phyloP scores from a whole-genome alignment of 2,329 filamentous ascomycete species.

The Xylaria sp. region DNA sequence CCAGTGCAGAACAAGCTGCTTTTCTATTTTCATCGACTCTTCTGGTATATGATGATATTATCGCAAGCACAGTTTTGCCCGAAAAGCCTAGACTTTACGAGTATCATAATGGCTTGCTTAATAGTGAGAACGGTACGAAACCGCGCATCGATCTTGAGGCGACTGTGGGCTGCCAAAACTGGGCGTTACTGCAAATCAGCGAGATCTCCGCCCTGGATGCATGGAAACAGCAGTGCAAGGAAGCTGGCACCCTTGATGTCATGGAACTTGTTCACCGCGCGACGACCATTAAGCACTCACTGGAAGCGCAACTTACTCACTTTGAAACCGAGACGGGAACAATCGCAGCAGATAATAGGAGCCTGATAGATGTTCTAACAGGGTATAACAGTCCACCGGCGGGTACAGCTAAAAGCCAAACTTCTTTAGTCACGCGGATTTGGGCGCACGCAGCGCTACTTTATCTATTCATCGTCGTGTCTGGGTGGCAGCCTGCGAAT shows the following conservation, averaged over 20 bases:
- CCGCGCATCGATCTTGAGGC: conserved; percentile 29
- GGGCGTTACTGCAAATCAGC: conserved; percentile 30
- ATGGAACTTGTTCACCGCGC: conserved; percentile 30
- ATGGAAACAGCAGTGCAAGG: conserved; percentile 31
- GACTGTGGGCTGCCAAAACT: conserved; percentile 30
- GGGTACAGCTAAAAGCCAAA: conserved; percentile 6
- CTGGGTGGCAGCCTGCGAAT: conserved; percentile 56
- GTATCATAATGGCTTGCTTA: conserved; percentile 36
- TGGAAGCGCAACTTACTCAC: conserved; percentile 19
- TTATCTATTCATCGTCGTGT: conserved; percentile 55
- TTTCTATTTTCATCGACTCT: conserved; percentile 45
- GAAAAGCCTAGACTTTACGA: conserved; percentile 40
- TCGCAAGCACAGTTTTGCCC: conserved; percentile 43
- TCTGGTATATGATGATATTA: conserved; percentile 44
- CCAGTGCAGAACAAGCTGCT: conserved; percentile 44
- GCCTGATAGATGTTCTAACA: background rate
- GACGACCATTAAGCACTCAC: conserved; percentile 22
- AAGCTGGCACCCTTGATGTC: conserved; percentile 25
- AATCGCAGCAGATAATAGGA: background rate
- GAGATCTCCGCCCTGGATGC: conserved; percentile 30
- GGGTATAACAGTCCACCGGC: background rate
- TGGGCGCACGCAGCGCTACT: conserved; percentile 56
- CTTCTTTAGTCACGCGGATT: conserved; percentile 42
- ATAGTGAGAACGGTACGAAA: background rate
- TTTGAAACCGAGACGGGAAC: background rate